Percentiles rank a stretch among this genome's conserved stretches.
phyloP scores from a whole-genome alignment of 2,329 filamentous ascomycete species.

The Calcarisporium arbuscula region DNA sequence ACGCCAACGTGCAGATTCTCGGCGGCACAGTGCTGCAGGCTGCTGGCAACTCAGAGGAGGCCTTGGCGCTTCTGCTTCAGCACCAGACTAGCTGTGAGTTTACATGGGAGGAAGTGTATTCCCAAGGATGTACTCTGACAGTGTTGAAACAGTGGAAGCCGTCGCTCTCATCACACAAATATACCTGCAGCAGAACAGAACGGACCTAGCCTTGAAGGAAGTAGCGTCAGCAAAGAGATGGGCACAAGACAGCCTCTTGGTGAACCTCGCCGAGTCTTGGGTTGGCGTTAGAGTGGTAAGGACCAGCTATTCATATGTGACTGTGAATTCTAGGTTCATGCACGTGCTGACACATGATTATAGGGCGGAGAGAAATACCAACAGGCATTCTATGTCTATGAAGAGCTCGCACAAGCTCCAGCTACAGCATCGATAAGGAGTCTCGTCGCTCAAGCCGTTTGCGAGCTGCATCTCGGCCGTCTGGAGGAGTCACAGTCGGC shows the following conservation, averaged over 20 bases:
- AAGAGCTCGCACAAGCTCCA: conserved; percentile 86
- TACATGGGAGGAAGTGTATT: no score
- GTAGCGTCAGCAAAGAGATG: conserved; percentile 80
- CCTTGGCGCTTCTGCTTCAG: conserved; percentile 68
- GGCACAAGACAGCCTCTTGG: conserved; percentile 89
- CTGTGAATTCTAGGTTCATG: background rate
- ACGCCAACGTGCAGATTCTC: conserved; percentile 73
- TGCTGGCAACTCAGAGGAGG: conserved; percentile 77
- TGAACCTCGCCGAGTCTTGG: conserved; percentile 95
- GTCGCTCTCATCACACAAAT: conserved; percentile 89
- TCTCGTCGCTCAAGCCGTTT: conserved; percentile 81
- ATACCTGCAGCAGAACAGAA: conserved; percentile 83
- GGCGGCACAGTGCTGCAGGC: conserved; percentile 77
- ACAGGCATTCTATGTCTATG: conserved; percentile 94
- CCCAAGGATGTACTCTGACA: conserved; percentile 17
- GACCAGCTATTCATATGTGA: background rate
- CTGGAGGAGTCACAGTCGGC: conserved; percentile 85
- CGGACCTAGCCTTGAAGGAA: conserved; percentile 86
- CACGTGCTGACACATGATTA: conserved; percentile 19
- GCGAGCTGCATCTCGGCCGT: conserved; percentile 84
- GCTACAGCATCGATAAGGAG: conserved; percentile 70
- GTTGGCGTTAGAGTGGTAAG: conserved; percentile 77
- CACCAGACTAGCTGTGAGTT: conserved; percentile 80
- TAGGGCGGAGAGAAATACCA: conserved; percentile 95
- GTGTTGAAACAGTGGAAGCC: conserved; percentile 56